A percentile compares a stretch with the other conserved stretches of the same genome.
Evolutionary conservation across 2,329 filamentous ascomycete species (phyloP).

Genomic region (Diaporthe sp.): DNA sequence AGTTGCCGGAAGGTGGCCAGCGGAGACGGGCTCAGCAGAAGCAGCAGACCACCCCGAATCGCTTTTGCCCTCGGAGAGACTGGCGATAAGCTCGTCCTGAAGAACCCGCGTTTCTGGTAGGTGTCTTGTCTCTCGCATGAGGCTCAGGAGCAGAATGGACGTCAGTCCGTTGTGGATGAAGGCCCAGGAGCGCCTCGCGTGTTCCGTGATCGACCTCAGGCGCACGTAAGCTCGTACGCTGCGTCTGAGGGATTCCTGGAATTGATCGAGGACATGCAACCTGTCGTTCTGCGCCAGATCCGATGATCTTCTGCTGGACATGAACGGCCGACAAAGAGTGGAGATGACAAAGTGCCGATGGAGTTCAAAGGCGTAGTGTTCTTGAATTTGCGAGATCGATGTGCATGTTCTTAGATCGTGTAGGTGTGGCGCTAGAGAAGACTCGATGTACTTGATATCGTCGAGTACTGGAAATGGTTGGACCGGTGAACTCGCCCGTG

Average conservation of each 20-base stretch:
- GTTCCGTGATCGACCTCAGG: conserved; percentile 33
- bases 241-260: conserved; percentile 32
- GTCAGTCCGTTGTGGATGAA: conserved; percentile 40
- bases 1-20: background rate
- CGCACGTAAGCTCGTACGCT: conserved; percentile 37
- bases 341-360: conserved; percentile 38
- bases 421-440: conserved; percentile 12
- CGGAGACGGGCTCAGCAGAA: background rate
- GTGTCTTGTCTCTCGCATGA: conserved; percentile 38
- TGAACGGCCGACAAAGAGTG: conserved; percentile 35
- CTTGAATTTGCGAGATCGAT: conserved; percentile 34
- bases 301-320: conserved; percentile 9
- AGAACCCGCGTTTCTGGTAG: conserved; percentile 20
- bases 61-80: conserved; percentile 9
- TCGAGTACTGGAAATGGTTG: background rate
- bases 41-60: conserved; percentile 5
- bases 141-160: conserved; percentile 32
- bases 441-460: conserved; percentile 20
- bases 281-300: background rate
- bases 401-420: background rate
- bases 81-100: conserved; percentile 28
- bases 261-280: background rate
- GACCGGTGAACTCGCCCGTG: background rate
- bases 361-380: conserved; percentile 37
- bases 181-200: conserved; percentile 38